A percentile compares a stretch with the other conserved stretches of the same genome.
phyloP scores from a whole-genome alignment of 495 filamentous ascomycete genomes.

The Penicillium paxilli region DNA sequence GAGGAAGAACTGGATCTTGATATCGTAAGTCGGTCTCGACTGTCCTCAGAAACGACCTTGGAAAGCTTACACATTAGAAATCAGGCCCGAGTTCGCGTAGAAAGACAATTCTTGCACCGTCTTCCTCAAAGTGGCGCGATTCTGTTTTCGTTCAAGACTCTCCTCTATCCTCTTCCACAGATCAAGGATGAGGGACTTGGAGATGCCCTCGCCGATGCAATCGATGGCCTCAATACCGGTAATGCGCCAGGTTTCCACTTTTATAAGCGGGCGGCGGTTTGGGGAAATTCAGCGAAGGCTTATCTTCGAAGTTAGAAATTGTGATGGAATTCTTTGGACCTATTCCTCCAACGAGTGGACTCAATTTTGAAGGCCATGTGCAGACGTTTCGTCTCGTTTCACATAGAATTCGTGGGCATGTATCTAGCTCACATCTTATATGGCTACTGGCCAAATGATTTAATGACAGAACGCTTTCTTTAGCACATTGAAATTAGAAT shows the following conservation, averaged over 20 bases:
- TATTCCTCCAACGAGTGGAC: too few relatives aligned
- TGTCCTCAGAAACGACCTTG: too few relatives aligned
- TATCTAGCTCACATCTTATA: too few relatives aligned
- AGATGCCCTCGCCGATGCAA: constrained; percentile 61
- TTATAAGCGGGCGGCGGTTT: constrained; percentile 66
- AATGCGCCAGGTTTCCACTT: constrained; percentile 62
- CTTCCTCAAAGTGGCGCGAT: constrained; percentile 62
- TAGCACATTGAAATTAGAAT: too few relatives aligned
- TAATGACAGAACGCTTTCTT: too few relatives aligned
- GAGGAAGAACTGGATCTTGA: constrained; percentile 7
- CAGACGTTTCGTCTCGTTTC: too few relatives aligned
- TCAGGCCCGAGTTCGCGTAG: constrained; percentile 58
- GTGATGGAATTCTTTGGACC: too few relatives aligned
- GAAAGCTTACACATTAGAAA: neutral
- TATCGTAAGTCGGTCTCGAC: constrained; percentile 10
- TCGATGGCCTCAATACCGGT: constrained; percentile 64
- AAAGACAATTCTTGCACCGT: constrained; percentile 70
- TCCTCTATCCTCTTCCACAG: constrained; percentile 62
- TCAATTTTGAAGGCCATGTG: too few relatives aligned
- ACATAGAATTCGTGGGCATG: too few relatives aligned
- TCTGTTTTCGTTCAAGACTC: constrained; percentile 76
- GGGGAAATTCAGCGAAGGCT: constrained; percentile 58
- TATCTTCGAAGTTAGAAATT: constrained; percentile 52
- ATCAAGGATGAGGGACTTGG: constrained; percentile 65
- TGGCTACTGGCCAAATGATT: too few relatives aligned